phyloP scores from a whole-genome alignment of 768 basidiomycete genomes.

The Suillus luteus region DNA sequence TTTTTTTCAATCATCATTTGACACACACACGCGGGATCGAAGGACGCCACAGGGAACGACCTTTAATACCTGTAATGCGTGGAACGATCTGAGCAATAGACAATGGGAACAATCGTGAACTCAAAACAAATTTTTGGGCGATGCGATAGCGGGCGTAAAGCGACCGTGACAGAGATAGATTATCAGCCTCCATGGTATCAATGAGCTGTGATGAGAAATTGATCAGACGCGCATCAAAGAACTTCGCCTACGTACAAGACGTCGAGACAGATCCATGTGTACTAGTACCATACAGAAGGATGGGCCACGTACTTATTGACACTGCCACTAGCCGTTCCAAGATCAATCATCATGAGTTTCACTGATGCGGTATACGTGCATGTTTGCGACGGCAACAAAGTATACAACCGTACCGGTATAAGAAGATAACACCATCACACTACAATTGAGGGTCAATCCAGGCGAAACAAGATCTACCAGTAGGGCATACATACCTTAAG shows the following conservation, averaged over 20 bases:
- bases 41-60: neutral
- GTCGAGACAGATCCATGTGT: neutral
- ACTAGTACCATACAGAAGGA: neutral
- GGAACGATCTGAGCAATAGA: slow-evolving; percentile 61
- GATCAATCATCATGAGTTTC: slow-evolving; percentile 99
- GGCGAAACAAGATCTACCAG: neutral
- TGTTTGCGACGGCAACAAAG: neutral
- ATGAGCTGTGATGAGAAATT: slow-evolving; percentile 61
- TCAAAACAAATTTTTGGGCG: slow-evolving; percentile 75
- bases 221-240: too few species aligned
- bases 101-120: neutral
- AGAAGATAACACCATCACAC: slow-evolving; percentile 75
- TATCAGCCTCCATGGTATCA: slow-evolving; percentile 83
- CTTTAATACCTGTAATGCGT: slow-evolving; percentile 74
- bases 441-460: slow-evolving; percentile 3
- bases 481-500: neutral
- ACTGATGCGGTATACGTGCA: slow-evolving; percentile 38
- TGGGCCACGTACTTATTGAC: slow-evolving; percentile 86
- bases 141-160: slow-evolving; percentile 57
- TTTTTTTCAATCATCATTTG: neutral
- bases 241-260: too few species aligned
- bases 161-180: neutral
- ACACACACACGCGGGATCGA: neutral
- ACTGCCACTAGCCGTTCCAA: slow-evolving; percentile 85
- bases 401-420: slow-evolving; percentile 72